A percentile compares a stretch with the other conserved stretches of the same genome.
phyloP scores from a whole-genome alignment of 2,329 filamentous ascomycete species.

The Thyridium curvatum region DNA sequence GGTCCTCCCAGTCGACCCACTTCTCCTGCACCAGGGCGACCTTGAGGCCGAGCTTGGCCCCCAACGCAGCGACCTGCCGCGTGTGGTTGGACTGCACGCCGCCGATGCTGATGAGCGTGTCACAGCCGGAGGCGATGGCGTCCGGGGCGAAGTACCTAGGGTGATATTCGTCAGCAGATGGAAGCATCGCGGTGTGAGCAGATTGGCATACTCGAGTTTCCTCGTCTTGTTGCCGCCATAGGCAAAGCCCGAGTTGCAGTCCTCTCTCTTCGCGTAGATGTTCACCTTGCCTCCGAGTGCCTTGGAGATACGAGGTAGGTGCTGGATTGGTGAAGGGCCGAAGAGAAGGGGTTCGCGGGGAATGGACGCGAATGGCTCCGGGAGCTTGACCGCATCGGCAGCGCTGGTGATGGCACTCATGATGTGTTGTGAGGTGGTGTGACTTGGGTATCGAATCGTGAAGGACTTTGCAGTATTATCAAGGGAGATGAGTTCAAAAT shows the following conservation, averaged over 20 bases:
- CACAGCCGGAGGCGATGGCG: conserved; percentile 47
- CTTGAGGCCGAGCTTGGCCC: conserved; percentile 49
- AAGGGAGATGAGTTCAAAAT: no score
- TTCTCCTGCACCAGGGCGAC: conserved; percentile 57
- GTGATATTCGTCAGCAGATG: no score
- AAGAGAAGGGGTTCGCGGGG: conserved; percentile 57
- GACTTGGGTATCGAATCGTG: no score
- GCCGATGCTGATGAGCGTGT: conserved; percentile 61
- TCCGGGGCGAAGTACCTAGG: conserved; percentile 57
- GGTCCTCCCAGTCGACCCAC: conserved; percentile 59
- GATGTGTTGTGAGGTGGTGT: not conserved
- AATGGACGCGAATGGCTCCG: conserved; percentile 57
- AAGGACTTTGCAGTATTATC: not conserved
- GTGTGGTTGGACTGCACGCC: conserved; percentile 68
- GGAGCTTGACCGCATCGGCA: conserved; percentile 33
- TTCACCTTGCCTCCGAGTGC: conserved; percentile 53
- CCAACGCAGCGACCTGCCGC: conserved; percentile 58
- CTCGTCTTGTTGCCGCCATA: conserved; percentile 65
- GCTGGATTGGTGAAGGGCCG: conserved; percentile 62
- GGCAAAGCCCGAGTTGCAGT: conserved; percentile 62
- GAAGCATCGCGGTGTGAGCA: not conserved
- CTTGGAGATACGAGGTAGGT: conserved; percentile 56
- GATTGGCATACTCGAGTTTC: conserved; percentile 50
- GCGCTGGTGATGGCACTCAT: conserved; percentile 4
- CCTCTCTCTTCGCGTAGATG: conserved; percentile 67